Evolutionary conservation across 108 stramenopile species (phyloP).

Genomic region (Stephanodiscus triporus): DNA sequence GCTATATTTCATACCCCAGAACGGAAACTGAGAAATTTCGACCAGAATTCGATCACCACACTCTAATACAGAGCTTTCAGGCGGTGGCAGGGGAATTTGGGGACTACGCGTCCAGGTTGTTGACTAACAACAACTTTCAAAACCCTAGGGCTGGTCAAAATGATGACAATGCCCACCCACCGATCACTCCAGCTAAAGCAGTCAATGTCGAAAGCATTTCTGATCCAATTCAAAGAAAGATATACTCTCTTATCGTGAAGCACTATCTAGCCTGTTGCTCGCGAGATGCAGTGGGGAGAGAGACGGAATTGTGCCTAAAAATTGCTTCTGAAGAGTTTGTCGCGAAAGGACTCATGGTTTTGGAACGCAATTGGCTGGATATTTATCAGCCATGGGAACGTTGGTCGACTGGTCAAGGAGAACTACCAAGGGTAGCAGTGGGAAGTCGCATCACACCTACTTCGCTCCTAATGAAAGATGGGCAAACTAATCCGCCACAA

Average conservation of each 20-base stretch:
- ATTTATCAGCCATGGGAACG: conserved; percentile 90
- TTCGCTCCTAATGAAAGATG: conserved; percentile 76
- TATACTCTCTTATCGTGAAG: conserved; percentile 92
- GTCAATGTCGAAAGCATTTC: conserved; percentile 82
- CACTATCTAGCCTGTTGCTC: conserved; percentile 99
- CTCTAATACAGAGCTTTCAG: conserved; percentile 77
- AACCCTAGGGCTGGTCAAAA: conserved; percentile 81
- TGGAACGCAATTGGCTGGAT: conserved; percentile 89
- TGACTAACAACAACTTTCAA: conserved; percentile 74
- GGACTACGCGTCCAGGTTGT: conserved; percentile 68
- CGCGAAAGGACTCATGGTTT: conserved; percentile 87
- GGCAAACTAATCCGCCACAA: conserved; percentile 72
- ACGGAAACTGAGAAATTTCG: conserved; percentile 97
- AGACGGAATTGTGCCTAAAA: conserved; percentile 81
- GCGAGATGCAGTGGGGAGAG: conserved; percentile 90
- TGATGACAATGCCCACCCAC: conserved; percentile 98
- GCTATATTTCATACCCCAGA: conserved; percentile 95
- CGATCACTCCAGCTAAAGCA: conserved; percentile 97
- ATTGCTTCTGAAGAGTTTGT: conserved; percentile 90
- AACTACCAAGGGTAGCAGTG: conserved; percentile 68
- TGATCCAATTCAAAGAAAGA: conserved; percentile 68
- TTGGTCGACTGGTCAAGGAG: conserved; percentile 90
- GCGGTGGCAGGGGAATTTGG: conserved; percentile 51
- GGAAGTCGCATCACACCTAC: conserved; percentile 77
- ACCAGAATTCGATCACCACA: conserved; percentile 85